Conservation (phyloP, 2,329 filamentous ascomycete genomes). For the Trichoderma asperellum region DNA sequence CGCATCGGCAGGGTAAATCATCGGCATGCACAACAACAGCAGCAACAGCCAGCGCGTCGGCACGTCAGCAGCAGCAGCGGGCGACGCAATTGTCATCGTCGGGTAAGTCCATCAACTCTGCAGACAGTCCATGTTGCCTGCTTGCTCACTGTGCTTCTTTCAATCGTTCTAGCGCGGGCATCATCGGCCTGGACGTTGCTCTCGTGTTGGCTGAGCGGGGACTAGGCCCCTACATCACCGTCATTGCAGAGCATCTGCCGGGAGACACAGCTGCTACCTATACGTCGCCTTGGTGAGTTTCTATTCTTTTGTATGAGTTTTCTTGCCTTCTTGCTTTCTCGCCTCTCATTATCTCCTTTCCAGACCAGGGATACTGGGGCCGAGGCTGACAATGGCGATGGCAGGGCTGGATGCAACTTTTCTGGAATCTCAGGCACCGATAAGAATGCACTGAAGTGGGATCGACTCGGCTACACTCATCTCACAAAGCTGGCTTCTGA, state of each 20-base stretch:
- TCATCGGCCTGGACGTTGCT: conserved; percentile 47
- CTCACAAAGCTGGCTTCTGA: conserved; percentile 42
- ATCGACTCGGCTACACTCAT: conserved; percentile 45
- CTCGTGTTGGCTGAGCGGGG: conserved; percentile 44
- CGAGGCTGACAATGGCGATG: background rate
- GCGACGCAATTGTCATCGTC: conserved; percentile 34
- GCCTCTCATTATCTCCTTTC: background rate
- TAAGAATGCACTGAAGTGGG: conserved; percentile 48
- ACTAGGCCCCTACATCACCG: conserved; percentile 40
- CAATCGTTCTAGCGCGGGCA: conserved; percentile 39
- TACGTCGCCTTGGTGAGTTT: conserved; percentile 47
- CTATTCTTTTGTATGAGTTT: background rate
- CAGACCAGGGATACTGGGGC: background rate
- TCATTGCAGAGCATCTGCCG: conserved; percentile 47
- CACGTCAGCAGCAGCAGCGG: conserved; percentile 15
- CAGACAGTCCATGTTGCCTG: too few relatives aligned
- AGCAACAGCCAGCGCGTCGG: conserved; percentile 14
- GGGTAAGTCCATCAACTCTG: conserved; percentile 31
- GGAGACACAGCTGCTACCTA: conserved; percentile 46
- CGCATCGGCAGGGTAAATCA: conserved; percentile 20
- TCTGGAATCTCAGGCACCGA: conserved; percentile 50
- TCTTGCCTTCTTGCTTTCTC: background rate
- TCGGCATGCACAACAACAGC: conserved; percentile 22
- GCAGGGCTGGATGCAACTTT: conserved; percentile 50
- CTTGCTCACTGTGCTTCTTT: conserved; percentile 7